phyloP scores from a whole-genome alignment of 345 rosid species.

The Acer yangbiense region DNA sequence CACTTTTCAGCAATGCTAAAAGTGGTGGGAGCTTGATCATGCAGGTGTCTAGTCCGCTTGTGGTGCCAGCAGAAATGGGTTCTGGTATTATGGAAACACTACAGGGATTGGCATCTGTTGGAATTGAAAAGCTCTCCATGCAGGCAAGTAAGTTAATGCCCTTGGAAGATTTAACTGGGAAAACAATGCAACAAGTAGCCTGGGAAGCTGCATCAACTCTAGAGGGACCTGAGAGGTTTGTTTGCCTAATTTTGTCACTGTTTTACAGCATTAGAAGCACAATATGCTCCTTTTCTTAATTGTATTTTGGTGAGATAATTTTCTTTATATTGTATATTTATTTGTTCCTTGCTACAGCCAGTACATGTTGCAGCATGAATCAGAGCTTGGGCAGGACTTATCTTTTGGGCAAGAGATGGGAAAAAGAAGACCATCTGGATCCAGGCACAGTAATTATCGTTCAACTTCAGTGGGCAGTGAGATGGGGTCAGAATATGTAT shows the following conservation, averaged over 20 bases:
- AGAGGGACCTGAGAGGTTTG: constrained; percentile 66
- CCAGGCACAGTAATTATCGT: constrained; percentile 37
- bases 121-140: constrained; percentile 93
- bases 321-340: constrained; percentile 18
- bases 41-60: constrained; percentile 96
- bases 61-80: constrained; percentile 97
- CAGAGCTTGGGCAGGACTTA: constrained; percentile 36
- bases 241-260: constrained; percentile 5
- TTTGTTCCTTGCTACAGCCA: constrained; percentile 48
- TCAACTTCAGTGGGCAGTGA: constrained; percentile 42
- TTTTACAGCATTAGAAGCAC: neutral
- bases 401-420: constrained; percentile 34
- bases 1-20: constrained; percentile 63
- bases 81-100: constrained; percentile 71
- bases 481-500: constrained; percentile 68
- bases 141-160: constrained; percentile 95
- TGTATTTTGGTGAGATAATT: constrained; percentile 3
- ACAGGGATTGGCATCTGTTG: constrained; percentile 75
- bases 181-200: constrained; percentile 79
- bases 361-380: constrained; percentile 40
- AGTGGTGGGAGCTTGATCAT: constrained; percentile 76
- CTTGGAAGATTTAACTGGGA: constrained; percentile 88
- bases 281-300: constrained; percentile 11
- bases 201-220: constrained; percentile 68
- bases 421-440: constrained; percentile 40